phyloP scores from a whole-genome alignment of 2,329 filamentous ascomycete genomes.

The Pseudopyrenochaeta lycopersici region DNA sequence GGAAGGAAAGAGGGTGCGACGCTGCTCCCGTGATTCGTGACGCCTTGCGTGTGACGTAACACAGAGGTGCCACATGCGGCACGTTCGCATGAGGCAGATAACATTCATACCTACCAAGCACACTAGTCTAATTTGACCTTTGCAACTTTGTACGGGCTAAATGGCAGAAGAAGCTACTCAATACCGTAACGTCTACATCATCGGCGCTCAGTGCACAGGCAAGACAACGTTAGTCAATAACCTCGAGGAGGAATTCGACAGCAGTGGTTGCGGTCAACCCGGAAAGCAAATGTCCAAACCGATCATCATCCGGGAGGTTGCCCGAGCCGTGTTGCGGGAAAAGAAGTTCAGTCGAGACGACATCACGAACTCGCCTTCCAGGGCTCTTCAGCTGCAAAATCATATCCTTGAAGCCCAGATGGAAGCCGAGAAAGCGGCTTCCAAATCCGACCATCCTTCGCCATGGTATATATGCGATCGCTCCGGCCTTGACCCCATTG shows the following conservation, averaged over 20 bases:
- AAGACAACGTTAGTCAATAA: conserved; percentile 56
- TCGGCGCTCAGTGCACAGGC: conserved; percentile 57
- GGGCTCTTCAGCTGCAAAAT: conserved; percentile 48
- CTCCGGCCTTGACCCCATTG: conserved; percentile 55
- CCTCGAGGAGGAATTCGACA: conserved; percentile 38
- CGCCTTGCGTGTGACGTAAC: no score
- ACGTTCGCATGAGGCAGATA: no score
- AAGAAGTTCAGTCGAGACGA: conserved; percentile 48
- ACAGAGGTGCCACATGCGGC: no score
- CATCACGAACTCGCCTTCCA: conserved; percentile 34
- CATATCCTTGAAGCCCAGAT: conserved; percentile 52
- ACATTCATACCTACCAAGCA: no score
- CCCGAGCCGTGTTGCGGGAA: conserved; percentile 45
- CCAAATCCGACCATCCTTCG: no score
- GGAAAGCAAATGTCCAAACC: conserved; percentile 7
- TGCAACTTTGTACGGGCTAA: no score
- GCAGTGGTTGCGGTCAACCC: no score
- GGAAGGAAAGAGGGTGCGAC: no score
- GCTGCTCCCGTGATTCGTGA: no score
- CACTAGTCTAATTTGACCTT: no score
- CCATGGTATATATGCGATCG: conserved; percentile 58
- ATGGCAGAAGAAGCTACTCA: no score
- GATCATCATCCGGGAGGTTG: conserved; percentile 50
- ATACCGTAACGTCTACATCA: conserved; percentile 55
- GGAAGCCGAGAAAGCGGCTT: conserved; percentile 34